Conservation (phyloP, 2,329 filamentous ascomycete species). For the Lasiodiplodia theobromae region DNA sequence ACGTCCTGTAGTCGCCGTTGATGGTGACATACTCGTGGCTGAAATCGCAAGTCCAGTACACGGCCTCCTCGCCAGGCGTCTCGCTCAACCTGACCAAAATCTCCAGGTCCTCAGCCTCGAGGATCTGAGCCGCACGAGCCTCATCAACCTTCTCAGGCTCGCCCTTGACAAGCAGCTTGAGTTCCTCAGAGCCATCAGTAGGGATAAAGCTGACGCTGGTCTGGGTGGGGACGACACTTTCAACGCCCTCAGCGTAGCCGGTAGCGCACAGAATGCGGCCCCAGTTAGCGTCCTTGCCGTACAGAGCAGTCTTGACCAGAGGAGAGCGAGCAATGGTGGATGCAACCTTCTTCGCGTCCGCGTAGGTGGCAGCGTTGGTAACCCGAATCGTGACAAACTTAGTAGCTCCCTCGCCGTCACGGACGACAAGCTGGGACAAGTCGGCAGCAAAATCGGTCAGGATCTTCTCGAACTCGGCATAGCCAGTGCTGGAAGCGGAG, state of each 20-base stretch:
- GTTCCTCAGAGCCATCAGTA: slow-evolving; percentile 75
- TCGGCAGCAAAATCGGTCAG: slow-evolving; percentile 81
- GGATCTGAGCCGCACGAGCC: slow-evolving; percentile 75
- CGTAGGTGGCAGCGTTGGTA: slow-evolving; percentile 71
- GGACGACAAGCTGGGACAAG: slow-evolving; percentile 89
- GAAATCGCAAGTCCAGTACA: slow-evolving; percentile 87
- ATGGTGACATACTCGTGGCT: slow-evolving; percentile 82
- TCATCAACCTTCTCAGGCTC: slow-evolving; percentile 84
- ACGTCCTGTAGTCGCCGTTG: slow-evolving; percentile 72
- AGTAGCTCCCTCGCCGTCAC: slow-evolving; percentile 95
- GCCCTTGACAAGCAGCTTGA: slow-evolving; percentile 78
- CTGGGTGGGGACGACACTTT: slow-evolving; percentile 70
- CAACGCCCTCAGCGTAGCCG: slow-evolving; percentile 75
- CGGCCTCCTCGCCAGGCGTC: slow-evolving; percentile 66
- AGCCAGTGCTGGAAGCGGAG: slow-evolving; percentile 60
- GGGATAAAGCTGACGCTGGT: slow-evolving; percentile 83
- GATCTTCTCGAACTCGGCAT: slow-evolving; percentile 71
- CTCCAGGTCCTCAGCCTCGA: slow-evolving; percentile 78
- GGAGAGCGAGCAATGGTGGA: slow-evolving; percentile 89
- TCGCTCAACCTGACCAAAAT: slow-evolving; percentile 78
- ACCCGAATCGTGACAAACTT: slow-evolving; percentile 97
- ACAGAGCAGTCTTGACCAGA: slow-evolving; percentile 95
- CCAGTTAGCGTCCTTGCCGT: slow-evolving; percentile 98
- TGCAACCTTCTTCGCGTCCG: slow-evolving; percentile 79
- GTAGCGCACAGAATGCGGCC: slow-evolving; percentile 94